Base-by-base conservation (phyloP, 23 red algal genomes). In the Gracilariopsis chorda region DNA sequence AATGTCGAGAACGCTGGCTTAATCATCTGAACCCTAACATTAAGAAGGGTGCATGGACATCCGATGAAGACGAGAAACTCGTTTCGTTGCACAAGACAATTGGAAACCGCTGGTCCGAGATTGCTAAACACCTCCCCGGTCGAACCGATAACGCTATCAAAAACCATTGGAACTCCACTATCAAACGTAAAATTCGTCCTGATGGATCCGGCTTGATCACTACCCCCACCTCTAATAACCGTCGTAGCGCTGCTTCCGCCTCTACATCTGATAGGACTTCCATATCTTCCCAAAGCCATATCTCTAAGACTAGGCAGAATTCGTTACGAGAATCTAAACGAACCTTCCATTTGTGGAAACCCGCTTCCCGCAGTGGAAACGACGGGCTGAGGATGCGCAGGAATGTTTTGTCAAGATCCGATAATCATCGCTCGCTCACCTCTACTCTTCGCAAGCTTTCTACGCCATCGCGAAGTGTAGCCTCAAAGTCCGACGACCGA, bases 121-220 rank as follows among this genome's bases (percentile, higher is more conserved):
- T 97, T 74, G 81, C 86, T 16, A 93, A 88, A 30, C 59, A 83
- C 51, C 48, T 97, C 19, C 82, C 64, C 16, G 95, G 95, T 23
- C 84, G 95, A 58, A 97, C 95, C 33, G 95, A 97, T 76, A 97
- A 97, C 60, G 95, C 88, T 14, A 93, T 97, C 69, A 97, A 97
- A 82, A 97, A 97, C 80, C 65, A 84, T 36, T 97, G 80, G 80
- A 97, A 93, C 60, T 90, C 86, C 7, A 93, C 95, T 47, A 83
- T 92, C 37, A 88, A 93, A 47, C 80, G 84, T 32, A 79, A 86
- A 62, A 86, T 86, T 86, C 82, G 82, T 45, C 82, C 82, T 14
- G 82, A 86, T 51, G 82, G 58, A 16, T 68, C 46, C 58, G 82
- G 82, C 36, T 51, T 86, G 46, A 86, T 86, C 48, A 23, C 48